Evolutionary conservation across 2,329 filamentous ascomycete genomes (phyloP).

Genomic region (Fusarium sp.): DNA sequence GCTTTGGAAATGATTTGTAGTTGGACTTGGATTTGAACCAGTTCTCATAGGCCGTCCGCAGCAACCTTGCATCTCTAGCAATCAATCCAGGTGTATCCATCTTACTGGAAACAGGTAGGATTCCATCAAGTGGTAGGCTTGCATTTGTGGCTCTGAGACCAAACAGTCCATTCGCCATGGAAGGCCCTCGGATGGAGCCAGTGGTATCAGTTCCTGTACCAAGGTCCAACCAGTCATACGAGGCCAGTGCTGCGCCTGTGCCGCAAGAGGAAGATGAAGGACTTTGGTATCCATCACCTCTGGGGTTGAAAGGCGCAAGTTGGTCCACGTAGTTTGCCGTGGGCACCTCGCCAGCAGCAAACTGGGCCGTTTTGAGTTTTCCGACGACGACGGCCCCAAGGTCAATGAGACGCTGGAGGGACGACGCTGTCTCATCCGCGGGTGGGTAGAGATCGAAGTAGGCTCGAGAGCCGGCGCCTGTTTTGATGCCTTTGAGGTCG

Average conservation of each 20-base stretch:
- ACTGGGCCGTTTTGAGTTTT: conserved; percentile 12
- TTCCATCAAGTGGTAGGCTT: background rate
- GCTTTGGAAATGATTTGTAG: conserved; percentile 2
- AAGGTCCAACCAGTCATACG: conserved; percentile 60
- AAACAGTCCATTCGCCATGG: conserved; percentile 57
- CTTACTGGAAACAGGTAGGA: background rate
- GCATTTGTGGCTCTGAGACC: conserved; percentile 54
- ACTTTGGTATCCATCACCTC: conserved; percentile 61
- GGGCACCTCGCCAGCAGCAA: conserved; percentile 12
- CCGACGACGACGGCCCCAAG: conserved; percentile 7
- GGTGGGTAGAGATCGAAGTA: conserved; percentile 3
- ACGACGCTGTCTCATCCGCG: background rate
- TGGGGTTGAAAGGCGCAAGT: conserved; percentile 56
- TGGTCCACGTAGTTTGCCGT: conserved; percentile 58
- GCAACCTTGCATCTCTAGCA: background rate
- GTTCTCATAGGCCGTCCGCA: background rate
- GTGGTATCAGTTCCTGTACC: conserved; percentile 60
- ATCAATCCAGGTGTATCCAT: background rate
- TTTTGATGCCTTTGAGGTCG: conserved; percentile 13
- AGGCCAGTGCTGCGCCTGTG: conserved; percentile 38
- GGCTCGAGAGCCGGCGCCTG: conserved; percentile 1
- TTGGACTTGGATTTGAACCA: background rate
- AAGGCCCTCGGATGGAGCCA: conserved; percentile 59
- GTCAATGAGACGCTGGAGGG: conserved; percentile 15
- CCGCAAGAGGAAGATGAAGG: conserved; percentile 56